A percentile compares a stretch with the other conserved stretches of the same genome.
phyloP scores from a whole-genome alignment of 2,329 filamentous ascomycete genomes.

The Leptographium wingfieldii region DNA sequence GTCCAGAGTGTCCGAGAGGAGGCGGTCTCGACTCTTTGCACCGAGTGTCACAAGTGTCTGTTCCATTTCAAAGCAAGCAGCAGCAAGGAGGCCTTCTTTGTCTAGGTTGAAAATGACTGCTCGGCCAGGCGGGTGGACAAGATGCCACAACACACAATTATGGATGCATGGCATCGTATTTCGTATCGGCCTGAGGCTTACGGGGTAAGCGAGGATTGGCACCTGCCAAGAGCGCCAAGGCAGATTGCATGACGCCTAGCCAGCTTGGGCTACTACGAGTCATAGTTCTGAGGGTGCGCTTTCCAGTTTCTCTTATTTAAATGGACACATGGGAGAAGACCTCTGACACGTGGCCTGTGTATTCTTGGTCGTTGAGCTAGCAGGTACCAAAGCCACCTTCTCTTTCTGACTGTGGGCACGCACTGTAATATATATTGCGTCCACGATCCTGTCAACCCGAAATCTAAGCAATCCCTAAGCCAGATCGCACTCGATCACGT shows the following conservation, averaged over 20 bases:
- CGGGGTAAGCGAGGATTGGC: neutral
- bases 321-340: no score
- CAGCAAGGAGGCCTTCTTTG: neutral
- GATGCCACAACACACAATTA: neutral
- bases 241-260: neutral
- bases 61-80: neutral
- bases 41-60: neutral
- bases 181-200: neutral
- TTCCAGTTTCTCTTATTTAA: neutral
- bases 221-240: neutral
- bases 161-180: neutral
- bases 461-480: neutral
- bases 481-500: constrained; percentile 25
- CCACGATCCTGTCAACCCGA: no score
- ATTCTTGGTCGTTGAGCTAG: no score
- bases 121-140: neutral
- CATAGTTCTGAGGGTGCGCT: neutral
- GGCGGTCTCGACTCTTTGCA: neutral
- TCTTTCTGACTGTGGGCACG: no score
- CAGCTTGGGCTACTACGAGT: neutral
- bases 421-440: no score
- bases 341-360: no score
- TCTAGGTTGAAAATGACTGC: no score
- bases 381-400: no score
- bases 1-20: neutral